Evolutionary conservation across 2,329 filamentous ascomycete species (phyloP).

Genomic region (Didymella lethalis): DNA sequence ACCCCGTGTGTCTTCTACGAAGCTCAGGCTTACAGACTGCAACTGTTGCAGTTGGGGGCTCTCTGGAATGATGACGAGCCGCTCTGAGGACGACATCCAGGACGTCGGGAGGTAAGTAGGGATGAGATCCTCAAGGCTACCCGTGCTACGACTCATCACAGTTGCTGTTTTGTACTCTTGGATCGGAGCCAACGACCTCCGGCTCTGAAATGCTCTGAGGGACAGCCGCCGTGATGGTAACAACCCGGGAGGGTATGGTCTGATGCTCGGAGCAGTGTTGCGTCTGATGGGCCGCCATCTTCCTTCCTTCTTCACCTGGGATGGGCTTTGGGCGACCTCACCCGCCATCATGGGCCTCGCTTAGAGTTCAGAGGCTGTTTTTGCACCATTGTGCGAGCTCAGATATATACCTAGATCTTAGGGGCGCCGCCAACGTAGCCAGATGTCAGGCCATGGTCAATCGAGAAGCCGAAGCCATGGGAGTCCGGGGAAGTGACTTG

Average conservation of each 20-base stretch:
- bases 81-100: constrained; percentile 3
- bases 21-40: constrained; percentile 11
- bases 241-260: neutral
- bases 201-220: neutral
- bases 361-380: neutral
- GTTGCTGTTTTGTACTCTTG: constrained; percentile 5
- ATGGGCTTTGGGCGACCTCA: constrained; percentile 4
- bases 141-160: constrained; percentile 6
- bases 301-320: constrained; percentile 5
- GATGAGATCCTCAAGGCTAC: neutral
- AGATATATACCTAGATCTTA: constrained; percentile 4
- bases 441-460: neutral
- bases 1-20: neutral
- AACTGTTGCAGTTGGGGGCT: constrained; percentile 12
- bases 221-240: neutral
- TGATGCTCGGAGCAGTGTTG: neutral
- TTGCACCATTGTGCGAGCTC: constrained; percentile 2
- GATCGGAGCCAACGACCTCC: constrained; percentile 1
- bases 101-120: neutral
- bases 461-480: constrained; percentile 1
- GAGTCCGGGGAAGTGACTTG: neutral
- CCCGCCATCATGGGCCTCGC: constrained; percentile 4
- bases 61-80: constrained; percentile 2
- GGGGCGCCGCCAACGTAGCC: neutral
- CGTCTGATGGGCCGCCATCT: constrained; percentile 7